Percentiles rank a stretch among this genome's conserved stretches.
These are phyloP conservation scores for Magnaporthales sp. DNA, from an alignment of 2,329 filamentous ascomycete genomes.

Conservation along the genomic window DNA sequence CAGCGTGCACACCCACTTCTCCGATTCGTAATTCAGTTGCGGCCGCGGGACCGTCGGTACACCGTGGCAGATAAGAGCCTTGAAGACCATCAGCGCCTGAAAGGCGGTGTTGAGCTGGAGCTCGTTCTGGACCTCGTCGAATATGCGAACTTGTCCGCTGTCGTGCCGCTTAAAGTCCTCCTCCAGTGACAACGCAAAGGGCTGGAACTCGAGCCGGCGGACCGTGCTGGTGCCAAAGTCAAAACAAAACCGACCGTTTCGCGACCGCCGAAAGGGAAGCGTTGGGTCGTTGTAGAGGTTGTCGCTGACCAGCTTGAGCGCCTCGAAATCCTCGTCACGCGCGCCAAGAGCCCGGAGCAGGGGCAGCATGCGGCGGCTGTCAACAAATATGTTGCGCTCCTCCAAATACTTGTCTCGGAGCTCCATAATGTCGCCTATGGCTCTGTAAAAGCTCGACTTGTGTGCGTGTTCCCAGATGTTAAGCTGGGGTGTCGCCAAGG, in stretches of 20 bases:
- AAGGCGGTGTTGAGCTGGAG: conserved; percentile 21
- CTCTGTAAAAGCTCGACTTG: conserved; percentile 17
- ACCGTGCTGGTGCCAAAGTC: conserved; percentile 16
- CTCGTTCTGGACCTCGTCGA: conserved; percentile 19
- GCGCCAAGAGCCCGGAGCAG: conserved; percentile 17
- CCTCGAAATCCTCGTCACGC: conserved; percentile 15
- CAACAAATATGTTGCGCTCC: conserved; percentile 17
- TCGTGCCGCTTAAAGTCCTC: conserved; percentile 23
- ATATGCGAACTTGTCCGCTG: conserved; percentile 18
- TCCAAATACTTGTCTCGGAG: conserved; percentile 15
- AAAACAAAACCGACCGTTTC: conserved; percentile 18
- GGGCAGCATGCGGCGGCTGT: conserved; percentile 15
- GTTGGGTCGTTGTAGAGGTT: conserved; percentile 17
- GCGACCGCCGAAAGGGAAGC: conserved; percentile 16
- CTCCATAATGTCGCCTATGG: conserved; percentile 17
- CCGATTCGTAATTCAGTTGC: conserved; percentile 17
- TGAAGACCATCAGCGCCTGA: conserved; percentile 22
- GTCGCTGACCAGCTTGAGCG: conserved; percentile 14
- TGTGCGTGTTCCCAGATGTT: conserved; percentile 14
- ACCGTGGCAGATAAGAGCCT: conserved; percentile 18
- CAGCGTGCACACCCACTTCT: conserved; percentile 18
- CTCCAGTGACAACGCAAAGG: conserved; percentile 17
- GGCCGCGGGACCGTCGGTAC: conserved; percentile 13
- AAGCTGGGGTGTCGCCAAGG: conserved; percentile 4
- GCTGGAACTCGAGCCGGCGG: conserved; percentile 20